Percentiles rank a stretch among this genome's conserved stretches.
phyloP scores from a whole-genome alignment of 768 basidiomycete genomes.

The Russula ochroleuca region DNA sequence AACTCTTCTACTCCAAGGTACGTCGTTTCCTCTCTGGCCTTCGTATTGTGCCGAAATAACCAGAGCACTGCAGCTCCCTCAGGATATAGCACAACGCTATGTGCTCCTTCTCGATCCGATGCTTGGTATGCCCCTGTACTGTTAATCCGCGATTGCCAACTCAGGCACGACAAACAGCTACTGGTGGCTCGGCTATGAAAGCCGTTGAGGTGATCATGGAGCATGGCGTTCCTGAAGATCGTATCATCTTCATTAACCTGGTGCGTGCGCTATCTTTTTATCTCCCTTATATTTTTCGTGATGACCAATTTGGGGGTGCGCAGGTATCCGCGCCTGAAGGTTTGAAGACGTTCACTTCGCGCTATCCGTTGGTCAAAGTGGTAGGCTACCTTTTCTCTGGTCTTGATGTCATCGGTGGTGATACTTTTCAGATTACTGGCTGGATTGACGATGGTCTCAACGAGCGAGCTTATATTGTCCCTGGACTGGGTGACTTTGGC shows the following conservation, averaged over 20 bases:
- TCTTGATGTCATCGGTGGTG: neutral
- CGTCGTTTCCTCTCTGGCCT: neutral
- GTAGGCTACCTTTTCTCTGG: constrained; percentile 43
- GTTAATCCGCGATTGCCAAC: neutral
- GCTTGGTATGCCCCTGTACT: constrained; percentile 60
- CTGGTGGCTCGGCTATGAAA: constrained; percentile 96
- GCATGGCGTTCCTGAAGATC: constrained; percentile 88
- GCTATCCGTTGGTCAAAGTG: constrained; percentile 72
- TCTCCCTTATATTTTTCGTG: neutral
- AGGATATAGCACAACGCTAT: constrained; percentile 87
- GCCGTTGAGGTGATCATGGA: constrained; percentile 92
- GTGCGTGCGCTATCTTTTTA: constrained; percentile 42
- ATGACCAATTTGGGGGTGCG: neutral
- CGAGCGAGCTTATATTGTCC: constrained; percentile 86
- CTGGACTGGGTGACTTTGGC: constrained; percentile 96
- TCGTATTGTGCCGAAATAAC: neutral
- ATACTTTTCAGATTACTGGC: constrained; percentile 66
- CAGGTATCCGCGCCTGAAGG: constrained; percentile 91
- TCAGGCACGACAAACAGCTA: constrained; percentile 49
- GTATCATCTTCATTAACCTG: constrained; percentile 92
- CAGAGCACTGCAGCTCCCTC: constrained; percentile 62
- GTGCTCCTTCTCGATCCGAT: constrained; percentile 96
- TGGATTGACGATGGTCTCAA: constrained; percentile 95
- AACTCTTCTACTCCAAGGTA: constrained; percentile 89
- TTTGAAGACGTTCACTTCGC: constrained; percentile 69